Conservation (phyloP, 768 basidiomycete genomes). For the Melanogaster broomeanus region DNA sequence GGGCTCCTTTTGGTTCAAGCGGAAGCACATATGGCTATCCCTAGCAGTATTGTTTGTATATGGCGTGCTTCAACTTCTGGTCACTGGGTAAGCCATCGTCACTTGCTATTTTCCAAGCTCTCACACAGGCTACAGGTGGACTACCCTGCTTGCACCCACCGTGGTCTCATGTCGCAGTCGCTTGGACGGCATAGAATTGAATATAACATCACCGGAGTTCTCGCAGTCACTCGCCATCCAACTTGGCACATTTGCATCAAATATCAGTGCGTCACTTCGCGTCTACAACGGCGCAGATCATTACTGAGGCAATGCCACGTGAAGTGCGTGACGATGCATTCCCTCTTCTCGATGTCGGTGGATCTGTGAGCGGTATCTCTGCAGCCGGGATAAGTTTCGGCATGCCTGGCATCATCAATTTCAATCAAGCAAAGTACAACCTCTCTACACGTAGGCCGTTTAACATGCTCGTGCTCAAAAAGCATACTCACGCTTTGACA, state of each 20-base stretch:
- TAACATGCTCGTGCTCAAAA: no score
- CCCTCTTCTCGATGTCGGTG: conserved; percentile 9
- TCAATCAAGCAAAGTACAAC: conserved; percentile 19
- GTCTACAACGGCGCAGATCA: neutral
- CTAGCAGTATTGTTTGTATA: conserved; percentile 5
- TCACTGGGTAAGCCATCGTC: conserved; percentile 10
- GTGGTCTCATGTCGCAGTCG: neutral
- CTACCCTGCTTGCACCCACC: conserved; percentile 10
- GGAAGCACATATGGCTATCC: conserved; percentile 1
- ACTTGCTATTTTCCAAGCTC: neutral
- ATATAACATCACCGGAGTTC: conserved; percentile 5
- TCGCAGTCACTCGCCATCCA: neutral
- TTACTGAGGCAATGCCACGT: neutral
- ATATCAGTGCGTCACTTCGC: neutral
- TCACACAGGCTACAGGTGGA: conserved; percentile 11
- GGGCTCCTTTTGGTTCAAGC: neutral
- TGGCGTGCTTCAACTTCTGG: conserved; percentile 11
- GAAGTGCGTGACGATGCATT: conserved; percentile 5
- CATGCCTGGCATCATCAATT: conserved; percentile 7
- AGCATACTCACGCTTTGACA: no score
- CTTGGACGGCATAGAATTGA: conserved; percentile 5
- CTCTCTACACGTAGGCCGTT: no score
- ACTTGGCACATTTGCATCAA: neutral
- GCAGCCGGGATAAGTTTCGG: conserved; percentile 10
- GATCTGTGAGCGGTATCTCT: conserved; percentile 15